A percentile compares a stretch with the other conserved stretches of the same genome.
Evolutionary conservation across 164 flowering plant species (phyloP).

Genomic region (Akebia trifoliata): DNA sequence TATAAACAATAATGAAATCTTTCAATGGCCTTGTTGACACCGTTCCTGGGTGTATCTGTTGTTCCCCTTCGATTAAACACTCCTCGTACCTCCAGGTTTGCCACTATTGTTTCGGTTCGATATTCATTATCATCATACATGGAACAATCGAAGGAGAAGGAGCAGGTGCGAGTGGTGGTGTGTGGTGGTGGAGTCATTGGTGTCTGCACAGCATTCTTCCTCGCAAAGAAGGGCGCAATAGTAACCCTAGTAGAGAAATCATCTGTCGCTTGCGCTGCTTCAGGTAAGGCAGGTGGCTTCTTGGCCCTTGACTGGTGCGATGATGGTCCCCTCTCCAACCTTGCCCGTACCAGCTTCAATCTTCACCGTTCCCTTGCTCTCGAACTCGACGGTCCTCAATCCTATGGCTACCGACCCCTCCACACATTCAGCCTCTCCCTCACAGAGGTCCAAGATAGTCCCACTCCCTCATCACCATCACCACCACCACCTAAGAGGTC

Average conservation of each 20-base stretch:
- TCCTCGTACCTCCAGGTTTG: too few species aligned
- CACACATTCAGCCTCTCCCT: constrained; percentile 59
- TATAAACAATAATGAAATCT: too few species aligned
- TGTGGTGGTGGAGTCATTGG: constrained; percentile 98
- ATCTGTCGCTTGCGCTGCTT: constrained; percentile 89
- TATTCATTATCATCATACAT: constrained; percentile 14
- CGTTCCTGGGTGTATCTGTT: too few species aligned
- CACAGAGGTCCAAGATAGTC: constrained; percentile 16
- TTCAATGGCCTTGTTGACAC: too few species aligned
- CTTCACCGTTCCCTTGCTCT: constrained; percentile 77
- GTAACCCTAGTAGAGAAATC: constrained; percentile 82
- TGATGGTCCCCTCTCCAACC: constrained; percentile 51
- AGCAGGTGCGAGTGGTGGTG: constrained; percentile 48
- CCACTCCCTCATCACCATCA: constrained; percentile 10
- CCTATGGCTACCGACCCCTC: constrained; percentile 80
- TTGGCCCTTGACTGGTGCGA: constrained; percentile 97
- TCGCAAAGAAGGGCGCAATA: constrained; percentile 61
- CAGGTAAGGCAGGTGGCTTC: constrained; percentile 95
- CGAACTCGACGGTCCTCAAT: constrained; percentile 60
- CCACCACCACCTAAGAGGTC: background rate
- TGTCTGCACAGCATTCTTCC: constrained; percentile 86
- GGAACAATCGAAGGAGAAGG: constrained; percentile 5
- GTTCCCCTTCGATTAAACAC: too few species aligned
- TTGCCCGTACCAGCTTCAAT: constrained; percentile 86
- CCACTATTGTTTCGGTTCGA: constrained; percentile 3